Evolutionary conservation across 305 asterid species (phyloP), one percentile per base, ranked within the genome.

Genomic region (Fraxinus paxiana): DNA sequence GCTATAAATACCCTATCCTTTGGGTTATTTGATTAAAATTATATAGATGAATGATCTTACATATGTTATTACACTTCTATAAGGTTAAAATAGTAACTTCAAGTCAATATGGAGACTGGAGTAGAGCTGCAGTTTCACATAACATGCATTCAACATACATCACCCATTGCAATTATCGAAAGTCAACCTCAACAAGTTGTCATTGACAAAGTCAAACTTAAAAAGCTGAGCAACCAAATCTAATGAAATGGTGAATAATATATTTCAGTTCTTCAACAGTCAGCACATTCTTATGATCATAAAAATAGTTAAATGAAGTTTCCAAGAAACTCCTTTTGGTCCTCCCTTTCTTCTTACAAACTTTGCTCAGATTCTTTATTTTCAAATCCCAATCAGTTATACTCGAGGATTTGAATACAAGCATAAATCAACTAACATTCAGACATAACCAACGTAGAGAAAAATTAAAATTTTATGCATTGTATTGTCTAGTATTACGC

Each of bases 201-300:
- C 76, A 15, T 73, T 37, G 72, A 67, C 34, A 37, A 78, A 78
- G 65, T 78, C 17, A 73, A 78, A 17, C 69, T 18, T 59, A 61
- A 61, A 9, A 24, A 61, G 6, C 70, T 24, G 15, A 22, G 31
- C 4, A 41, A 41, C 48, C 48, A 61, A 61, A 22, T 20, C 70
- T 61, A 8, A 18, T 20, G 70, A 59, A 59, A 59, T 59, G 31
- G 30, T 59, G 70, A 59, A 18, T 59, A 59, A 20, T 59, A 20
- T 59, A 59, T 59, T 59, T 7, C 31, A 7, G 9, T 59, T 56
- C 69, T 22, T 59, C 70, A 59, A 59, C 70, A 20, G 31, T 59
- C 31, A 1, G 28, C 5, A 20, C 8, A 59, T 59, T 59, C 4
- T 22, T 59, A 18, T 12, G n/a, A 59, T 15, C 17, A 20, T 22